Conservation (phyloP, 345 rosid species). For the Punica granatum region DNA sequence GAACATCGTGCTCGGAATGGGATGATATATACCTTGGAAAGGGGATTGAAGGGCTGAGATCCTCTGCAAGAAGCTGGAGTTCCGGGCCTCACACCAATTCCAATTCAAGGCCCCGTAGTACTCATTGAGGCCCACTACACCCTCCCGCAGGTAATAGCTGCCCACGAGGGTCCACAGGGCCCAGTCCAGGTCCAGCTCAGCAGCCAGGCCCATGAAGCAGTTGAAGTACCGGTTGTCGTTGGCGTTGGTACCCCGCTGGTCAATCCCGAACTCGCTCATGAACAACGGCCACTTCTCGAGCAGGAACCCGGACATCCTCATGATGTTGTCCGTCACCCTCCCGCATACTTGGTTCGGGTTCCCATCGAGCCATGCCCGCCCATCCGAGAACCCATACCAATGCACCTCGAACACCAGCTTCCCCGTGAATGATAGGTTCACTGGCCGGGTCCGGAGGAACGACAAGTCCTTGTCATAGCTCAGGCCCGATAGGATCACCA, state of each 20-base stretch:
- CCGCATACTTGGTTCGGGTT: constrained; percentile 80
- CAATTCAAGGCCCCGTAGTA: constrained; percentile 52
- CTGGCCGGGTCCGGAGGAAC: constrained; percentile 37
- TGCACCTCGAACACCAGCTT: constrained; percentile 80
- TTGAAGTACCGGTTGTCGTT: constrained; percentile 61
- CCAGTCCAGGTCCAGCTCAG: constrained; percentile 83
- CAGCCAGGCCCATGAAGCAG: constrained; percentile 62
- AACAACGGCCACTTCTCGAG: constrained; percentile 59
- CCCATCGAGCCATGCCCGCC: constrained; percentile 57
- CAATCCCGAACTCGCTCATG: constrained; percentile 71
- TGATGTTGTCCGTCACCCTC: constrained; percentile 38
- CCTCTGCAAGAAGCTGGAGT: constrained; percentile 46
- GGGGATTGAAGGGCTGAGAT: constrained; percentile 56
- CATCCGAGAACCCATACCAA: constrained; percentile 75
- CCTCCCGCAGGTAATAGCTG: constrained; percentile 76
- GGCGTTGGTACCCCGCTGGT: constrained; percentile 53
- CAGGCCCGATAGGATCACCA: constrained; percentile 83
- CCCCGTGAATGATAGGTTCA: constrained; percentile 41
- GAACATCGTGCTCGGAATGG: too few species aligned
- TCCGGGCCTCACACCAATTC: constrained; percentile 57
- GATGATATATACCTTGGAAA: constrained; percentile 40
- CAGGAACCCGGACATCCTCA: constrained; percentile 54
- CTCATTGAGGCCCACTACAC: constrained; percentile 53
- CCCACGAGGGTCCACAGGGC: constrained; percentile 79
- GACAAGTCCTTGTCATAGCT: constrained; percentile 66